Percentiles rank a stretch among this genome's conserved stretches.
phyloP scores from a whole-genome alignment of 176 grass and related monocot genomes.

The Oryza nivara region DNA sequence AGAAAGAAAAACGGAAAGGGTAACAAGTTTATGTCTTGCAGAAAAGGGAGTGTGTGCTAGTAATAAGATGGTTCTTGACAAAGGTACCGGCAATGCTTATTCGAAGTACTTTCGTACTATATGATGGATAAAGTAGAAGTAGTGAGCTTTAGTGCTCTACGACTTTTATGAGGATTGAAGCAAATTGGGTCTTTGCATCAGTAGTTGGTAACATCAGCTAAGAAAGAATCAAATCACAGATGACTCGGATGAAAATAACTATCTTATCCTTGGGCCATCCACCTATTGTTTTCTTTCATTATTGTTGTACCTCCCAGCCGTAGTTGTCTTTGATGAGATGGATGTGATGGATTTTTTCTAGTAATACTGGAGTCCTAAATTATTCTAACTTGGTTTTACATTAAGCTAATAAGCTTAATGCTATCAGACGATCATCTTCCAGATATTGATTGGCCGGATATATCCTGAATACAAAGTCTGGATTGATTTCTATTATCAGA shows the following conservation, averaged over 20 bases:
- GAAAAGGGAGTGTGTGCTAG: neutral
- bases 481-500: neutral
- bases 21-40: neutral
- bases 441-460: neutral
- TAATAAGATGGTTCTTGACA: slow-evolving; percentile 1
- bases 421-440: neutral
- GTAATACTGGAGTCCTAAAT: neutral
- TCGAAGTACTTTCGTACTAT: neutral
- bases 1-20: neutral
- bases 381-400: neutral
- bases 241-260: slow-evolving; percentile 36
- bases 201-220: slow-evolving; percentile 32
- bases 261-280: slow-evolving; percentile 39
- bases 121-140: slow-evolving; percentile 15
- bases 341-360: slow-evolving; percentile 1
- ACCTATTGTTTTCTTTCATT: slow-evolving; percentile 13
- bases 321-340: slow-evolving; percentile 3
- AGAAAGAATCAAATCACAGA: slow-evolving; percentile 43
- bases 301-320: neutral
- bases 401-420: neutral
- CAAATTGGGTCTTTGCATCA: slow-evolving; percentile 15
- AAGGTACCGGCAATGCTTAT: neutral
- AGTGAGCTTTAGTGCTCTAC: slow-evolving; percentile 7
- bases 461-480: neutral
- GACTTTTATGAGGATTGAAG: slow-evolving; percentile 26